These are phyloP conservation scores for Phyllosticta citriasiana DNA, from an alignment of 2,329 filamentous ascomycete genomes.

Conservation along the genomic window DNA sequence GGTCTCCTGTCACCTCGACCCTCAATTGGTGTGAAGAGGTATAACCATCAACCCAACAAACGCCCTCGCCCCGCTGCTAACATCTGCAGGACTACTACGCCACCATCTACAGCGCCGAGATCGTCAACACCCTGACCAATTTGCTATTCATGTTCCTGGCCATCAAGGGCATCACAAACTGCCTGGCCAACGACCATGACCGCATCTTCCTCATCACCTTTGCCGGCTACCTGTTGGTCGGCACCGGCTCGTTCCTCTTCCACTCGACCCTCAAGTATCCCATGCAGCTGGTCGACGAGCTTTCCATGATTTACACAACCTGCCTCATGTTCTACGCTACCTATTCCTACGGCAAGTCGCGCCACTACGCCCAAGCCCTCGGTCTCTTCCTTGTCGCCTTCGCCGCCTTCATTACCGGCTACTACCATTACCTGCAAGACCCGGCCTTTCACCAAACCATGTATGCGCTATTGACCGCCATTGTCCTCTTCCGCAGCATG, in stretches of 20 bases:
- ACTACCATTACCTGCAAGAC: conserved; percentile 75
- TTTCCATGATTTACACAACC: conserved; percentile 64
- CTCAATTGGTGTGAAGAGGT: conserved; percentile 77
- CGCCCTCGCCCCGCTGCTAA: background rate
- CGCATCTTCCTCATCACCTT: conserved; percentile 62
- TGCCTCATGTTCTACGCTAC: conserved; percentile 58
- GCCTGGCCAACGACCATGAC: conserved; percentile 62
- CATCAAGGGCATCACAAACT: conserved; percentile 63
- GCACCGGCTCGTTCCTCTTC: conserved; percentile 52
- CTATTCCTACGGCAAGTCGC: conserved; percentile 58
- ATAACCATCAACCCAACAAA: conserved; percentile 11
- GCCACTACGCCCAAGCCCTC: conserved; percentile 41
- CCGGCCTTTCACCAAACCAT: conserved; percentile 74
- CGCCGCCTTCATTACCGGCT: conserved; percentile 59
- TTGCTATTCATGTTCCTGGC: conserved; percentile 71
- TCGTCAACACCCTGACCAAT: conserved; percentile 75
- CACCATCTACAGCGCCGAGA: conserved; percentile 65
- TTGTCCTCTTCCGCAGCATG: conserved; percentile 63
- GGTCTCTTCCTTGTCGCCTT: conserved; percentile 46
- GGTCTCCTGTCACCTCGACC: conserved; percentile 61
- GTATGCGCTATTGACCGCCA: conserved; percentile 61
- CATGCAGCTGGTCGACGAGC: conserved; percentile 61
- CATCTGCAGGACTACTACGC: conserved; percentile 58
- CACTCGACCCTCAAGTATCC: conserved; percentile 58
- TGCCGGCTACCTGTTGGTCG: conserved; percentile 51